Base-by-base conservation (phyloP, 768 basidiomycete genomes). In the Leccinum boreale region DNA sequence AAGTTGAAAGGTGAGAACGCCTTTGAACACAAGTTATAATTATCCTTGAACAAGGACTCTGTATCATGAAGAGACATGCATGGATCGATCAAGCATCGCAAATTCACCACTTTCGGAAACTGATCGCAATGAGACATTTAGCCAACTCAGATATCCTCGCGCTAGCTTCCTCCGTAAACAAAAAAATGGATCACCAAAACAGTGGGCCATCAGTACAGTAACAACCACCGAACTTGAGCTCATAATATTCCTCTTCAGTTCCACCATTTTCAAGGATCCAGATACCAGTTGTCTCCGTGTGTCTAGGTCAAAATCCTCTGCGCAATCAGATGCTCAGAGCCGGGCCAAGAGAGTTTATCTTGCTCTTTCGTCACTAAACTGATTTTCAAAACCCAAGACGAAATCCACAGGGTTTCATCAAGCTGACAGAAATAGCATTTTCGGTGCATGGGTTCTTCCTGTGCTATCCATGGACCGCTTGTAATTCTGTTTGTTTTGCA, bases 361-460 rank as follows among this genome's bases (percentile, higher is more conserved):
- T 45, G 24, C 39, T 19, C 14, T 67, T 35, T 60, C 35, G 19
- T 50, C 60, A 4, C 12, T 61, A 31, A 31, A 19, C 21, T 50
- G 62, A 29, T 44, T 57, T 47, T 28, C 45, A 2, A 24, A 56
- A 9, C 8, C 21, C 26, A 54, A 35, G n/a, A 15, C 17, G 46
- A 56, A 45, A 29, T 6, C n/a, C 9, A 21, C 56, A 28, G 19
- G 17, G 12, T 23, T 47, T 23, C 55, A 35, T 44, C 50, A 23
- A 15, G 15, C 31, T 8, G 49, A 53, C 42, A 36, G 46, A 26
- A 49, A 48, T 14, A 48, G 66, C 87, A 88, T 69, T 96, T 98
- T 72, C 82, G 85, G 87, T 87, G 63, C 71, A 81, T 93, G 49
- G 52, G 59, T 17, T 48, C 36, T 24, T 42, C 31, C 24, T 31